These are phyloP conservation scores for Pyracantha coccinea DNA, from an alignment of 331 rosid species.

Conservation along the genomic window DNA sequence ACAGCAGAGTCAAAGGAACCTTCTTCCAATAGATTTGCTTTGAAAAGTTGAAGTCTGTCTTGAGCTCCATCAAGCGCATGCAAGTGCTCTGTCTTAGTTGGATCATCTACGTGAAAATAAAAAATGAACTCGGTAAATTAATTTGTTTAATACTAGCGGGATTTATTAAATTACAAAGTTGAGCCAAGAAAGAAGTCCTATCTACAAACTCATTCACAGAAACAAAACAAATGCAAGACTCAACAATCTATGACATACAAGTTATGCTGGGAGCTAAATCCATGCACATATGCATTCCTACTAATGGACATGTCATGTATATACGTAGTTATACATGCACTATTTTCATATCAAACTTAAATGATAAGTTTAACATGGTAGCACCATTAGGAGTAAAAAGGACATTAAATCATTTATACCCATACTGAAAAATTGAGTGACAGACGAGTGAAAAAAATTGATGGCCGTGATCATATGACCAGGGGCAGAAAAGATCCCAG, in stretches of 20 bases:
- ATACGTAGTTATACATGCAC: background rate
- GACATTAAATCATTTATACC: background rate
- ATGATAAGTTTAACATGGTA: background rate
- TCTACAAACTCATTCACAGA: background rate
- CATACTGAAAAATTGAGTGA: background rate
- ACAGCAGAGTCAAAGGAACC: conserved; percentile 57
- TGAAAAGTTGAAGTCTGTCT: conserved; percentile 52
- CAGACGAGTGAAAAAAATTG: background rate
- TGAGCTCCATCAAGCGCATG: conserved; percentile 56
- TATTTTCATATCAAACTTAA: background rate
- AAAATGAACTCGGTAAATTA: background rate
- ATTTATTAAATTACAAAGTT: background rate
- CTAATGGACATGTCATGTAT: background rate
- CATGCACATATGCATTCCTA: background rate
- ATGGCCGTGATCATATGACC: background rate
- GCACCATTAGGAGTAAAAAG: background rate
- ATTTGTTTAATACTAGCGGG: too few relatives aligned
- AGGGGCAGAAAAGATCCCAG: background rate
- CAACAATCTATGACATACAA: background rate
- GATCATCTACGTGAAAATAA: conserved; percentile 29
- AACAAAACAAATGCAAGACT: background rate
- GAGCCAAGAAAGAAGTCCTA: background rate
- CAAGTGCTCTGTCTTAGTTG: conserved; percentile 39
- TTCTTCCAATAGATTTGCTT: conserved; percentile 54
- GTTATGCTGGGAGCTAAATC: background rate